Conservation (phyloP, 805 yeast genomes). For the Ascoidea asiatica region DNA sequence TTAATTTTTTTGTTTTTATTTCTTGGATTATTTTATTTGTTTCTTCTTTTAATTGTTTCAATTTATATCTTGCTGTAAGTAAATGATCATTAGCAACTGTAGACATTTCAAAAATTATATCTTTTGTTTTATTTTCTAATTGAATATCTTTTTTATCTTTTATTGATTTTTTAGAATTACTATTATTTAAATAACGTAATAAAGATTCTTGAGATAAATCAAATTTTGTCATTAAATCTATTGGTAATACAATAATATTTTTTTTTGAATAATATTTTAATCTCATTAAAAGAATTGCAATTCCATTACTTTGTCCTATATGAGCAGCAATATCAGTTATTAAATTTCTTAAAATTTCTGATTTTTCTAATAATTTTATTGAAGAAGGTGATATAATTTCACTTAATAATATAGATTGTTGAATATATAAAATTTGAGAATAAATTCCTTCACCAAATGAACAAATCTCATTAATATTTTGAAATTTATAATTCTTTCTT, state of each 20-base stretch:
- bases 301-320: slow-evolving; percentile 69
- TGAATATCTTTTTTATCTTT: slow-evolving; percentile 14
- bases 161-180: slow-evolving; percentile 3
- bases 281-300: slow-evolving; percentile 52
- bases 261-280: slow-evolving; percentile 41
- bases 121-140: slow-evolving; percentile 29
- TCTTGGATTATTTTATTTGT: slow-evolving; percentile 19
- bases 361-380: slow-evolving; percentile 30
- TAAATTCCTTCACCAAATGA: slow-evolving; percentile 70
- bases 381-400: slow-evolving; percentile 45
- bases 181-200: slow-evolving; percentile 26
- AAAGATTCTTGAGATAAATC: slow-evolving; percentile 53
- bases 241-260: slow-evolving; percentile 39
- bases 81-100: slow-evolving; percentile 72
- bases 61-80: slow-evolving; percentile 48
- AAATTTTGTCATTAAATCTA: slow-evolving; percentile 39
- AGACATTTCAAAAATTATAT: slow-evolving; percentile 57
- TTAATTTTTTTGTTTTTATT: slow-evolving; percentile 5
- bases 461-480: slow-evolving; percentile 43
- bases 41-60: slow-evolving; percentile 23
- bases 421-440: slow-evolving; percentile 59
- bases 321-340: slow-evolving; percentile 61
- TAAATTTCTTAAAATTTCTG: slow-evolving; percentile 26
- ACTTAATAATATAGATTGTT: slow-evolving; percentile 46
- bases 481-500: slow-evolving; percentile 27